These are phyloP conservation scores for Onygena corvina DNA, from an alignment of 2,329 filamentous ascomycete genomes.

Conservation along the genomic window DNA sequence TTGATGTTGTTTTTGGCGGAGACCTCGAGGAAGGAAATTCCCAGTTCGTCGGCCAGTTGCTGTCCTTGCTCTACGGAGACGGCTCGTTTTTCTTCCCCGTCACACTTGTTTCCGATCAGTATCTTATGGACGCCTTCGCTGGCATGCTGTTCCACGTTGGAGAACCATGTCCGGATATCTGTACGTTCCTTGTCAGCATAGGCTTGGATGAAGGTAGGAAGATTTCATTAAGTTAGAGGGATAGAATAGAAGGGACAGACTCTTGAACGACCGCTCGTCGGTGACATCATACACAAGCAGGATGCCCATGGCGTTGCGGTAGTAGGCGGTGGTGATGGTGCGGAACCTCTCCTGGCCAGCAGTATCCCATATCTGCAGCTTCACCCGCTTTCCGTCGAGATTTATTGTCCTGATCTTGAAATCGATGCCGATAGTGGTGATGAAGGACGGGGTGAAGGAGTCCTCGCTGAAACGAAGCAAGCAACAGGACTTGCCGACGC, in stretches of 20 bases:
- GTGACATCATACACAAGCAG: constrained; percentile 97
- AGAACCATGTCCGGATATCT: constrained; percentile 99
- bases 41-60: constrained; percentile 83
- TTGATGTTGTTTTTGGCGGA: constrained; percentile 99
- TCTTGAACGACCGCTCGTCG: constrained; percentile 89
- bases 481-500: constrained; percentile 95
- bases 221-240: not conserved
- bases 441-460: constrained; percentile 94
- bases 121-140: constrained; percentile 99
- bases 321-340: constrained; percentile 98
- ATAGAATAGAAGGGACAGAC: constrained; percentile 43
- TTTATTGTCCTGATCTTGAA: constrained; percentile 99
- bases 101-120: constrained; percentile 98
- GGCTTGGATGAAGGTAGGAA: not conserved
- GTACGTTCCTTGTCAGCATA: constrained; percentile 9
- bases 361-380: constrained; percentile 99
- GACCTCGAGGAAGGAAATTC: constrained; percentile 96
- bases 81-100: constrained; percentile 98
- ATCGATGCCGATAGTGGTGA: constrained; percentile 98
- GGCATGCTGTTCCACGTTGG: constrained; percentile 95
- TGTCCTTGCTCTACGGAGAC: constrained; percentile 90
- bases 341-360: constrained; percentile 96
- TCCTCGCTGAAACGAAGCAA: constrained; percentile 93
- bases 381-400: constrained; percentile 95
- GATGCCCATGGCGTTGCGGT: constrained; percentile 96